A percentile compares a stretch with the other conserved stretches of the same genome.
Evolutionary conservation across 768 basidiomycete species (phyloP).

Genomic region (Podaxis sp.): DNA sequence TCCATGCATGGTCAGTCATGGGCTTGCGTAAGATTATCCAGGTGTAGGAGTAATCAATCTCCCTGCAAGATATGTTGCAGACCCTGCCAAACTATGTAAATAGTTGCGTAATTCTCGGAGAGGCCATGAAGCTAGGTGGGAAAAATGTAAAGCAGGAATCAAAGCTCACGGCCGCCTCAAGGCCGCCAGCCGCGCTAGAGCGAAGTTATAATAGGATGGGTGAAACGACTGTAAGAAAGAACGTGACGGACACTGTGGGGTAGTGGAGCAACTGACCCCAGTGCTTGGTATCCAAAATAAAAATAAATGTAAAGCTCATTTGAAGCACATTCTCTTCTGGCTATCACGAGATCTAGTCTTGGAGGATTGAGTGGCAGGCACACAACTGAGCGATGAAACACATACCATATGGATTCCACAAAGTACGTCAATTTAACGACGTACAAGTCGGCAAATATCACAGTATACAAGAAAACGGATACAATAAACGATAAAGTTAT

Average conservation of each 20-base stretch:
- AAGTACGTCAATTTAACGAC: not conserved
- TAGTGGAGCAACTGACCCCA: not conserved
- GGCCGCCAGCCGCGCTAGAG: not conserved
- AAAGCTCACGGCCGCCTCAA: no score
- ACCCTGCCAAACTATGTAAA: not conserved
- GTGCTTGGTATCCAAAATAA: not conserved
- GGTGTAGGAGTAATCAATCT: not conserved
- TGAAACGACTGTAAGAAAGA: not conserved
- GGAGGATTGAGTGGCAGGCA: not conserved
- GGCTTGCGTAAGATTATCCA: not conserved
- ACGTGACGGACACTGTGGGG: not conserved
- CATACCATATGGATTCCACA: not conserved
- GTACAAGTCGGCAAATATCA: not conserved
- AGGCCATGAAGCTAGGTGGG: no score
- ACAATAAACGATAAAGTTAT: constrained; percentile 11
- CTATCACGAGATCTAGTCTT: not conserved
- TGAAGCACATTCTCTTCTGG: not conserved
- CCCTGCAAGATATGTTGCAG: not conserved
- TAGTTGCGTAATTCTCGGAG: not conserved
- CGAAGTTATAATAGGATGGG: not conserved
- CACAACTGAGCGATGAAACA: not conserved
- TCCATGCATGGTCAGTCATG: not conserved
- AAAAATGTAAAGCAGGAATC: no score
- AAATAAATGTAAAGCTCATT: no score
- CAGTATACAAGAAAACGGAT: not conserved